Percentiles rank a stretch among this genome's conserved stretches.
phyloP scores from a whole-genome alignment of 306 rosid species.

The Alnus glutinosa region DNA sequence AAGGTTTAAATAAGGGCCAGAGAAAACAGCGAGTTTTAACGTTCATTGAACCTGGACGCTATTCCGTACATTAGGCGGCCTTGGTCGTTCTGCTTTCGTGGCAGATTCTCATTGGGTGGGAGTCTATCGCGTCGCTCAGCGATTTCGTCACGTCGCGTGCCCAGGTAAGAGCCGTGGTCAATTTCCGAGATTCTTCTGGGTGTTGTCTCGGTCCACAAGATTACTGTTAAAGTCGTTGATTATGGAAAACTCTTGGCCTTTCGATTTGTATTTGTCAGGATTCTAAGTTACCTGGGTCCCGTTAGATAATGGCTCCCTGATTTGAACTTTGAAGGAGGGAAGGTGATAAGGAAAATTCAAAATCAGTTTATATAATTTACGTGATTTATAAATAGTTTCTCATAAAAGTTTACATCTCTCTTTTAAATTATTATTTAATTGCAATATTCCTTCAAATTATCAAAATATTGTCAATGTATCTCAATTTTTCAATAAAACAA shows the following conservation, averaged over 20 bases:
- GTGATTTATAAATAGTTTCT: too few relatives aligned
- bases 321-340: too few relatives aligned
- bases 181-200: not conserved
- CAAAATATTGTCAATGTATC: too few relatives aligned
- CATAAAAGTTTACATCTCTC: too few relatives aligned
- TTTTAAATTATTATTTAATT: too few relatives aligned
- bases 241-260: not conserved
- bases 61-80: not conserved
- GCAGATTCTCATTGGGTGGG: not conserved
- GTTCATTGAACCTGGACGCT: constrained; percentile 58
- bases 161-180: not conserved
- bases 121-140: constrained; percentile 28
- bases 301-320: too few relatives aligned
- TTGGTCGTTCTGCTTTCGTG: constrained; percentile 9
- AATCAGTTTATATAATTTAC: too few relatives aligned
- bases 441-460: too few relatives aligned
- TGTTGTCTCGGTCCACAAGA: not conserved
- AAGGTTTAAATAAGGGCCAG: constrained; percentile 21
- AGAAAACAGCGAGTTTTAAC: constrained; percentile 25
- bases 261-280: not conserved
- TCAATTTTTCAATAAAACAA: too few relatives aligned
- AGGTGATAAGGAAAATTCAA: too few relatives aligned
- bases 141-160: constrained; percentile 37
- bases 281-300: not conserved
- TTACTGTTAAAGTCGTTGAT: not conserved